Evolutionary conservation across 2,329 filamentous ascomycete genomes (phyloP).

Genomic region (Claviceps sorghi): DNA sequence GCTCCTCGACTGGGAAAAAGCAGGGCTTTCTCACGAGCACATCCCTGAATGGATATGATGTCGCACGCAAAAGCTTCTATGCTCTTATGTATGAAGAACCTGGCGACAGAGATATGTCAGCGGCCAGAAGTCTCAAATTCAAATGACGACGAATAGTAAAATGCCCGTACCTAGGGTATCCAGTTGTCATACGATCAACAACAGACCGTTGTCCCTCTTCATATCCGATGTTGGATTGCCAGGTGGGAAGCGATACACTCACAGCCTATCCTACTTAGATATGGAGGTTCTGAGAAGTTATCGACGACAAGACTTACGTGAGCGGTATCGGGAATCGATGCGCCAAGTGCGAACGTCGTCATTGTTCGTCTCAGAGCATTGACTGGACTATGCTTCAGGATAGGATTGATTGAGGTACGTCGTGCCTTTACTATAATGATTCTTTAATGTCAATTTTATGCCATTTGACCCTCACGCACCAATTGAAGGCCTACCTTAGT

Average conservation of each 20-base stretch:
- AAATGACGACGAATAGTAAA: not conserved
- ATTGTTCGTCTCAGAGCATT: slow-evolving; percentile 21
- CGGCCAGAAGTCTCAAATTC: not conserved
- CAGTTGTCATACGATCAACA: slow-evolving; percentile 68
- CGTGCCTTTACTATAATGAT: no score
- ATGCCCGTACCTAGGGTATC: slow-evolving; percentile 62
- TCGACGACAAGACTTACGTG: slow-evolving; percentile 42
- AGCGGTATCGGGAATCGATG: slow-evolving; percentile 63
- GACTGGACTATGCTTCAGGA: not conserved
- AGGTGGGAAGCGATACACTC: slow-evolving; percentile 89
- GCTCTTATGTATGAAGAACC: slow-evolving; percentile 82
- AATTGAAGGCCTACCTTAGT: no score
- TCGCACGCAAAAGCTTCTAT: slow-evolving; percentile 60
- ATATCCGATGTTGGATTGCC: slow-evolving; percentile 80
- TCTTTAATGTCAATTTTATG: no score
- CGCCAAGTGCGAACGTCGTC: slow-evolving; percentile 43
- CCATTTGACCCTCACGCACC: no score
- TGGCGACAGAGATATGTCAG: slow-evolving; percentile 17
- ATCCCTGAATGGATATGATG: slow-evolving; percentile 50
- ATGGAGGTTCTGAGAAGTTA: not conserved
- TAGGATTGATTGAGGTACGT: not conserved
- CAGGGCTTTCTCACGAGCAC: slow-evolving; percentile 53
- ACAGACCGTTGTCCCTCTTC: slow-evolving; percentile 88
- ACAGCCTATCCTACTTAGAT: slow-evolving; percentile 50
- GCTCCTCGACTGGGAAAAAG: slow-evolving; percentile 62